Base-by-base conservation (phyloP, 768 basidiomycete species). In the Leccinum variicolor region DNA sequence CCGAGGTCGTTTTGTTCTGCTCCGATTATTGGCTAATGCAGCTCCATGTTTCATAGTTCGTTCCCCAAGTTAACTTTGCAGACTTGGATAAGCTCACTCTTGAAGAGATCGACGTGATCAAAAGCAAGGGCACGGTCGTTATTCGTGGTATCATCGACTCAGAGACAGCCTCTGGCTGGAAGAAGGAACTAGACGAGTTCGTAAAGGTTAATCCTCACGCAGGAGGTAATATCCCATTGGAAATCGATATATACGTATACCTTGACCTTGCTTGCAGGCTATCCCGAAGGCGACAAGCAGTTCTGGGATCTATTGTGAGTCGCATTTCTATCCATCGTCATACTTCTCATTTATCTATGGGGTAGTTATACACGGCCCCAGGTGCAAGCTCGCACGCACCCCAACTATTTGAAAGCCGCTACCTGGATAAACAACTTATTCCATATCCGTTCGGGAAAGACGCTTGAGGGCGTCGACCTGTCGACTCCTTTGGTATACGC, bases 301-400 rank as follows among this genome's bases (percentile, higher is more conserved):
- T 88, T 89, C 72, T 89, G 85, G 71, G 74, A 83, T 64, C 80
- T 90, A 53, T 89, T 88, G 87, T 87, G 62, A 52, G 81, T 76
- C 6, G 2, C 4, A 50, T 45, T 36, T 7, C 9, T 0, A 28
- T 33, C 8, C 39, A 17, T 28, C 4, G 17, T 1, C 1, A 8
- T 19, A 39, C 53, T 52, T 21, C 4, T 21, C 52, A 23, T 34
- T 34, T 25, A 55, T 23, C 15, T 4, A 6, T 2, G 7, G 17
- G 59, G 26, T 45, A 80, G 79, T 68, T 81, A 80, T 80, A 75
- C 79, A 14, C 72, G 67, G 41, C 67, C 29, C 11, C 29, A 31
- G 29, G 10, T 11, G 29, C 10, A 31, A 31, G 29, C 29, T 31
- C 29, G 29, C 29, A 2, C 29, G 11, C 29, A 31, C 29, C 29